Evolutionary conservation across 2,329 filamentous ascomycete genomes (phyloP), one percentile per base, ranked within the genome.

Genomic region (Aspergillus latus): DNA sequence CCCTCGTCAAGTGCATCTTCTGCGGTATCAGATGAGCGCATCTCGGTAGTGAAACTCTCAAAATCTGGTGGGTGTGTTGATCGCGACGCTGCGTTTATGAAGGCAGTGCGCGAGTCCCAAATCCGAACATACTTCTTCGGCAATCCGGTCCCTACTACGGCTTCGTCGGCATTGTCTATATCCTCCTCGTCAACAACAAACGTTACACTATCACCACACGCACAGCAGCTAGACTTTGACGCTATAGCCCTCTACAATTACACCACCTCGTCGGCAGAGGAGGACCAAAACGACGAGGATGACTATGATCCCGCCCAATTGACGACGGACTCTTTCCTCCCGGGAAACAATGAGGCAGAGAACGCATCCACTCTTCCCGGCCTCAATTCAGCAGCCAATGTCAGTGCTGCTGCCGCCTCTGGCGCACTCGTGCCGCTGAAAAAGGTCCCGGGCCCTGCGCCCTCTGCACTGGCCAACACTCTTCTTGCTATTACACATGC

Each of bases 51-150:
- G 48, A 86, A 87, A 56, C 80, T 99, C 10, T 86, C 92, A 59
- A 92, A 91, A 69, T 95, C 92, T 0, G 89, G 90, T 36, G 94
- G 94, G 26, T 92, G 90, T 37, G 89, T 90, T 1, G 85, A 90
- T 66, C 83, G 90, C 47, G 88, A 92, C 61, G 84, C 87, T 37
- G 70, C 76, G 0, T 95, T 90, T 71, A 85, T 92, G 80, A 88
- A 90, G 66, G 81, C 85, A 13, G 76, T 84, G 4, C 84, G 89
- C 44, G 89, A 95, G 66, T 84, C 88, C 0, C 84, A 89, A 49
- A 92, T 97, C 51, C 88, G 89, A 63, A 88, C 92, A 65, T 99
- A 99, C 74, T 99, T 99, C 77, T 99, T 97, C 70, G 94, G 94
- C 8, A 88, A 89, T 60, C 65, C 73, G 0, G 71, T 73, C 8